phyloP scores from a whole-genome alignment of 768 basidiomycete species.

The Termitomyces bulborhizus region DNA sequence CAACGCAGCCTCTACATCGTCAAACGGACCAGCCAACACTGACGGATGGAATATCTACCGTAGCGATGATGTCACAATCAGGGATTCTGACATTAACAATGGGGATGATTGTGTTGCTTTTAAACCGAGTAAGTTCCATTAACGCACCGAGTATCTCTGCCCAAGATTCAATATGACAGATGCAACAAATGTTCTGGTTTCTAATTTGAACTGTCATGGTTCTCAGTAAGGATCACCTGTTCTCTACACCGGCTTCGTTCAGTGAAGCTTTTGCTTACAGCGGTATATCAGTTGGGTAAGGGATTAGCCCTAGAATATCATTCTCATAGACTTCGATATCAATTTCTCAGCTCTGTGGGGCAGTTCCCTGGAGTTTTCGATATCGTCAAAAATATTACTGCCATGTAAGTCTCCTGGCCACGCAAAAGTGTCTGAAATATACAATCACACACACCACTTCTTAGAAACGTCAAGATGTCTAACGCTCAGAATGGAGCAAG shows the following conservation, averaged over 20 bases:
- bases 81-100: conserved; percentile 45
- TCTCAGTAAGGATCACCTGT: conserved; percentile 36
- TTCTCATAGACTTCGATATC: background rate
- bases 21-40: conserved; percentile 38
- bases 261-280: conserved; percentile 20
- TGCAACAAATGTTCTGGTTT: conserved; percentile 51
- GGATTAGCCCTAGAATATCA: background rate
- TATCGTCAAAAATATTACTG: conserved; percentile 55
- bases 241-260: background rate
- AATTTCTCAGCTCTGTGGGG: conserved; percentile 44
- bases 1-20: conserved; percentile 37
- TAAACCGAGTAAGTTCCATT: conserved; percentile 36
- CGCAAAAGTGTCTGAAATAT: background rate
- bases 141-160: background rate
- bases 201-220: conserved; percentile 54
- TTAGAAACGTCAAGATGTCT: conserved; percentile 50
- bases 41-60: conserved; percentile 65
- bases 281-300: conserved; percentile 49
- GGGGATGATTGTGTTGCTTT: conserved; percentile 58
- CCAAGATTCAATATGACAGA: conserved; percentile 17
- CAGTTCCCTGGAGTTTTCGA: conserved; percentile 48
- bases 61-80: conserved; percentile 41
- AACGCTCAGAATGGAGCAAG: conserved; percentile 63
- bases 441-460: background rate
- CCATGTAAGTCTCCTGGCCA: conserved; percentile 27